Evolutionary conservation across 73 alveolate genomes (phyloP).

Genomic region (Paraurostyla sp.): DNA sequence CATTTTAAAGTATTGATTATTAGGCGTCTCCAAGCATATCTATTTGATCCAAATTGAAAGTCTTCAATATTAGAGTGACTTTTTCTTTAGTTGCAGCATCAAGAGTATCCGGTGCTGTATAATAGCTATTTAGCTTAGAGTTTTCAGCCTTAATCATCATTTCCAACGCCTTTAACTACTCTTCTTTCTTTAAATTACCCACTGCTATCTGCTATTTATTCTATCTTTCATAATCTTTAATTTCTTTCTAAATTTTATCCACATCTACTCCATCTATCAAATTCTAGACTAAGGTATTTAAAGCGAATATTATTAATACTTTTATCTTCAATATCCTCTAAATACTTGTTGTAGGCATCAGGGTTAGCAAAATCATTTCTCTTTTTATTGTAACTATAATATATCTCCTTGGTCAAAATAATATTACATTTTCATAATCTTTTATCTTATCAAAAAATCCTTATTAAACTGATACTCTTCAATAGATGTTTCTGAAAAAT

Average conservation of each 20-base stretch:
- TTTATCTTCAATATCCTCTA: conserved; percentile 26
- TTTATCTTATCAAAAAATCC: neutral
- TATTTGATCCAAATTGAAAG: neutral
- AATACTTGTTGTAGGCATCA: neutral
- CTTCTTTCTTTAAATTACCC: conserved; percentile 1
- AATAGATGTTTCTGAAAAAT: neutral
- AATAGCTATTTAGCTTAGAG: neutral
- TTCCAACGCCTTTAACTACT: neutral
- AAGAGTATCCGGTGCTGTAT: neutral
- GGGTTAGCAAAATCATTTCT: neutral
- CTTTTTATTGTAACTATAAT: conserved; percentile 31
- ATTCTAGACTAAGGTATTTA: neutral
- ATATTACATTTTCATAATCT: conserved; percentile 6
- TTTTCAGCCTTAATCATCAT: neutral
- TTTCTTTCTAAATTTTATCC: neutral
- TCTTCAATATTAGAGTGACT: neutral
- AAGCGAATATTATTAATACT: neutral
- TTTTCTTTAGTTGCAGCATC: neutral
- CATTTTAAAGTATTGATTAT: neutral
- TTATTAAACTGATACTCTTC: conserved; percentile 4
- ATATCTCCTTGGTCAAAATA: neutral
- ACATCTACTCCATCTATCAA: conserved; percentile 3
- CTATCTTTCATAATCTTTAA: neutral
- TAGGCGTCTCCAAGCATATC: neutral
- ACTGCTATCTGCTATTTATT: neutral